Evolutionary conservation across 2,329 filamentous ascomycete species (phyloP), one percentile per base, ranked within the genome.

Genomic region (Calycina herbarum): DNA sequence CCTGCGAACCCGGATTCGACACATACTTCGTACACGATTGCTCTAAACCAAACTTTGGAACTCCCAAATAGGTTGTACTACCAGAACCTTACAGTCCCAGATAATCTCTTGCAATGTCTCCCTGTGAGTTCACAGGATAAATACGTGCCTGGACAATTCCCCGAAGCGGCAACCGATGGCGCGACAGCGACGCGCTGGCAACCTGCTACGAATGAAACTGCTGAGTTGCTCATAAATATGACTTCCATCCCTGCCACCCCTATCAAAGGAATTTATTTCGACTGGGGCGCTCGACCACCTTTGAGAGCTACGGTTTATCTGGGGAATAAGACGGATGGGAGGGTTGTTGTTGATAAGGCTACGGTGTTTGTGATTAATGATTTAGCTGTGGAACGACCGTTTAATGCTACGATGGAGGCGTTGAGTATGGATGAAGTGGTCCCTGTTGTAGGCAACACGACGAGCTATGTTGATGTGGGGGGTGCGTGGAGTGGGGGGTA

Each of bases 161-260:
- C 89, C 1, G 80, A 89, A 62, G 82, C 84, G 0, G 88, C 87
- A 2, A 83, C 89, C 61, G 89, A 92, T 71, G 89, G 89, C 62
- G 86, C 87, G 1, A 79, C 84, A 5, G 84, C 84, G 20, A 91
- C 89, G 0, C 85, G 85, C 69, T 92, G 89, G 89, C 87, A 90
- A 72, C 88, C 89, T 0, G 73, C 77, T 8, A 79, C 82, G 1
- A 84, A 85, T 60, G 77, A 76, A 0, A 79, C 82, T 4, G 80
- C 83, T 33, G 83, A 83, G 3, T 72, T 91, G 15, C 86, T 85
- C 0, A 82, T 92, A 56, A 79, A 85, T 29, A 78, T 87, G 54
- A 72, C 72, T 2, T 62, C 64, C 4, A 62, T 71, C 56, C 56
- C 78, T 1, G 78, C 77, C 64, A 73, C 79, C 27, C 81, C 78